phyloP scores from a whole-genome alignment of 2,329 filamentous ascomycete species.

The Sporothrix curviconia region DNA sequence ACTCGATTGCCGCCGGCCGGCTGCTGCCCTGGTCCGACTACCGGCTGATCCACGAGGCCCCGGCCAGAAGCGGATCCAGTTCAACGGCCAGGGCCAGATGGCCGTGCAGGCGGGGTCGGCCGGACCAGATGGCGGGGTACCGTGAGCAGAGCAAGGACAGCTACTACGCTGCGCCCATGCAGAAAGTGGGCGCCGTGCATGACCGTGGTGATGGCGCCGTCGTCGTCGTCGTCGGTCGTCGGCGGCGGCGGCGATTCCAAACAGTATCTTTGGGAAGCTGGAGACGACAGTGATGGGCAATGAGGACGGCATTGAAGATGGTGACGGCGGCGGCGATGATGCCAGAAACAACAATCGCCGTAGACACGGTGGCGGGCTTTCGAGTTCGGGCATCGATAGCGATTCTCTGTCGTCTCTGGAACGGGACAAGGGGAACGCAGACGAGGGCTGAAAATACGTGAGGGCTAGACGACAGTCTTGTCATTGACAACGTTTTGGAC shows the following conservation, averaged over 20 bases:
- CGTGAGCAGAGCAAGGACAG: constrained; percentile 73
- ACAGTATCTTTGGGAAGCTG: constrained; percentile 8
- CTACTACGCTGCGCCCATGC: constrained; percentile 73
- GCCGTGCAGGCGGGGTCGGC: constrained; percentile 63
- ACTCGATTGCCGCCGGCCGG: constrained; percentile 75
- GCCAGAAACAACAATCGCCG: background rate
- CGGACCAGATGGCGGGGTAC: constrained; percentile 60
- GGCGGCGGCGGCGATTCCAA: background rate
- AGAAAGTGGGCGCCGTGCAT: constrained; percentile 23
- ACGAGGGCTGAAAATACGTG: too few species aligned
- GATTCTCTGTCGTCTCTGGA: background rate
- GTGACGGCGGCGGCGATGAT: background rate
- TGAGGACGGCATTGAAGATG: background rate
- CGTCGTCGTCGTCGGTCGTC: too few species aligned
- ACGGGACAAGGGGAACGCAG: background rate
- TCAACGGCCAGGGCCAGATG: constrained; percentile 56
- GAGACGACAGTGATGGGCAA: constrained; percentile 5
- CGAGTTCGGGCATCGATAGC: background rate
- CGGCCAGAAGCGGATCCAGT: constrained; percentile 67
- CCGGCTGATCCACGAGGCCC: constrained; percentile 78
- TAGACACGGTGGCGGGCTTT: background rate
- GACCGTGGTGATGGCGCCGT: constrained; percentile 16
- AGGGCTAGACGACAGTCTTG: background rate
- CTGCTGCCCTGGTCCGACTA: constrained; percentile 83
- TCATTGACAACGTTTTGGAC: background rate